Evolutionary conservation across 2,329 filamentous ascomycete species (phyloP), one percentile per base, ranked within the genome.

Genomic region (Leptodontidium sp.): DNA sequence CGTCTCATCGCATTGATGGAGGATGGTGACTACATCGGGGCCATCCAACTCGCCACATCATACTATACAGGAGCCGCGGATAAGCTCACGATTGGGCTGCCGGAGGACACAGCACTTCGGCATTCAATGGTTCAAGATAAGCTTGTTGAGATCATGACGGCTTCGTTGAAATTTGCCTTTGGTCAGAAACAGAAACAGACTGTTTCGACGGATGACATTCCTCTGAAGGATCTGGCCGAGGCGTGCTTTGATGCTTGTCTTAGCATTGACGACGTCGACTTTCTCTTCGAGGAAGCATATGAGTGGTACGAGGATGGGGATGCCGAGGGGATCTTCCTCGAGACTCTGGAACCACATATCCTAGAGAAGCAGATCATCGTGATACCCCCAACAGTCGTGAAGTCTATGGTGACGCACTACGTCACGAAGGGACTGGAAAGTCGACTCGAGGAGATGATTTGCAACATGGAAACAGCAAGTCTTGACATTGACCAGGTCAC

Each of bases 401-500:
- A 98, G 79, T 88, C 92, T 63, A 85, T 98, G 78, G 92, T 98
- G 43, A 87, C 87, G 11, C 89, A 97, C 78, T 98, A 92, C 78
- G 91, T 94, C 21, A 85, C 85, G 49, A 91, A 89, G 70, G 93
- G 92, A 58, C 88, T 91, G 75, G 91, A 94, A 74, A 87, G 87
- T 70, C 89, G 91, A 12, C 84, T 99, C 8, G 97, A 99, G 81
- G 95, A 98, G 80, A 91, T 98, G 79, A 92, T 99, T 40, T 98
- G 95, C 78, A 91, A 95, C 72, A 91, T 99, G 81, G 91, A 97
- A 75, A 97, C 95, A 1, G 84, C 88, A 15, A 97, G 94, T 0
- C 90, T 99, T 77, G 97, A 99, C 78, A 90, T 99, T 73, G 95
- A 99, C 78, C 93, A 98, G 79, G 89, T 97, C 68, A 98, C 95